Percentiles rank a stretch among this genome's conserved stretches.
Conservation (phyloP, 75 land plant species). For the Adiantum capillusveneris region DNA sequence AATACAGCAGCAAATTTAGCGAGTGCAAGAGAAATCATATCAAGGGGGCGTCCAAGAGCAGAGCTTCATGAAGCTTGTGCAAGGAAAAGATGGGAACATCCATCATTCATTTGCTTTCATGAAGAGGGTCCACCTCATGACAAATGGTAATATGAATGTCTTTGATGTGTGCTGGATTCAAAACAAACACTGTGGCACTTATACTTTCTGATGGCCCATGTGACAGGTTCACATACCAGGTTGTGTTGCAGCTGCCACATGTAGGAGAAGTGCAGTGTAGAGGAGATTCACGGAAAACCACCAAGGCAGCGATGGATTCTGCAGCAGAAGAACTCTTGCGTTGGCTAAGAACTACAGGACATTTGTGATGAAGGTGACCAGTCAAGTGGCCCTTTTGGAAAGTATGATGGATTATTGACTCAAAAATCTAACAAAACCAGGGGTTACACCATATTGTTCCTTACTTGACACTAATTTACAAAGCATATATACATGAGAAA, state of each 20-base stretch:
- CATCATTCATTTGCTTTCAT: slow-evolving; percentile 4
- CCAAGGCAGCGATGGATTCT: slow-evolving; percentile 20
- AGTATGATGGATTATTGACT: too few species aligned
- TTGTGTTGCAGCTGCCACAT: neutral
- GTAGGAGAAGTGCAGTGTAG: slow-evolving; percentile 6
- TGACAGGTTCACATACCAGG: slow-evolving; percentile 16
- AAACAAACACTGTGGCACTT: too few species aligned
- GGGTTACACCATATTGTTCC: too few species aligned
- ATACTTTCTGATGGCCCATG: too few species aligned
- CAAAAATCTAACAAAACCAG: too few species aligned
- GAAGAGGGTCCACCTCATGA: slow-evolving; percentile 9
- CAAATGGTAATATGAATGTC: slow-evolving; percentile 13
- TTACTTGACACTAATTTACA: too few species aligned
- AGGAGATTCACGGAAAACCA: slow-evolving; percentile 11
- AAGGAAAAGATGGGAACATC: slow-evolving; percentile 14
- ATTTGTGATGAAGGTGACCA: too few species aligned
- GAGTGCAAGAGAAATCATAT: too few species aligned
- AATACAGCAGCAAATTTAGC: too few species aligned
- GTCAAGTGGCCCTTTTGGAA: too few species aligned
- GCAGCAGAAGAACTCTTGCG: slow-evolving; percentile 15
- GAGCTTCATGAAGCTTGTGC: slow-evolving; percentile 15
- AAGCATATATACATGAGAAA: too few species aligned
- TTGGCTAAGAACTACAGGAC: slow-evolving; percentile 5
- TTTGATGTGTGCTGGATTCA: too few species aligned
- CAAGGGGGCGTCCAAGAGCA: slow-evolving; percentile 11